Conservation (phyloP, 257 asterid species). For the Ligustrum vulgare region DNA sequence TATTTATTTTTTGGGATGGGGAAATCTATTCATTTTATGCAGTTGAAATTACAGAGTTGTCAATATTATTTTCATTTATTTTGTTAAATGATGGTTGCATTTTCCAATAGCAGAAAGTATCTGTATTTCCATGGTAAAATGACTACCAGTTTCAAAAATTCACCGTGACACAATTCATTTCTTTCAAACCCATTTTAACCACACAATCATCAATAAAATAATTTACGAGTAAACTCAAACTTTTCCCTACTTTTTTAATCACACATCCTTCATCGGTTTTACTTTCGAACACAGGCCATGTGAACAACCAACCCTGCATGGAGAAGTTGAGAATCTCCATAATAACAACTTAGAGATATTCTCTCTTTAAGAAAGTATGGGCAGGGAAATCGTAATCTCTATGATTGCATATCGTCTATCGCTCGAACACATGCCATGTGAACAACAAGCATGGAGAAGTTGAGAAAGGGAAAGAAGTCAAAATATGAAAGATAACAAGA, state of each 20-base stretch:
- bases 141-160: no score
- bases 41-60: constrained; percentile 4
- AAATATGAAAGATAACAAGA: neutral
- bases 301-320: no score
- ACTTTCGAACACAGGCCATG: no score
- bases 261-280: no score
- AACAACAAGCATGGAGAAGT: neutral
- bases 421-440: no score
- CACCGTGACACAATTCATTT: no score
- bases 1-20: constrained; percentile 13
- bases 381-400: constrained; percentile 18
- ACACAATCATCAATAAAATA: no score
- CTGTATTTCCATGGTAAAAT: no score
- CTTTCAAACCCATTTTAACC: no score
- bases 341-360: neutral
- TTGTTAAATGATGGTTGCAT: neutral
- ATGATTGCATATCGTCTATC: constrained; percentile 3
- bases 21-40: constrained; percentile 20
- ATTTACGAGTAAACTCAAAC: no score
- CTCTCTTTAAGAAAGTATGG: neutral
- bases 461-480: constrained; percentile 4
- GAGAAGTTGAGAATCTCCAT: neutral
- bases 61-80: neutral
- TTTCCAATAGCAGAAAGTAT: no score
- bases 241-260: no score